Conservation (phyloP, 1,284 basidiomycete species). For the Moesziomyces sp. region DNA sequence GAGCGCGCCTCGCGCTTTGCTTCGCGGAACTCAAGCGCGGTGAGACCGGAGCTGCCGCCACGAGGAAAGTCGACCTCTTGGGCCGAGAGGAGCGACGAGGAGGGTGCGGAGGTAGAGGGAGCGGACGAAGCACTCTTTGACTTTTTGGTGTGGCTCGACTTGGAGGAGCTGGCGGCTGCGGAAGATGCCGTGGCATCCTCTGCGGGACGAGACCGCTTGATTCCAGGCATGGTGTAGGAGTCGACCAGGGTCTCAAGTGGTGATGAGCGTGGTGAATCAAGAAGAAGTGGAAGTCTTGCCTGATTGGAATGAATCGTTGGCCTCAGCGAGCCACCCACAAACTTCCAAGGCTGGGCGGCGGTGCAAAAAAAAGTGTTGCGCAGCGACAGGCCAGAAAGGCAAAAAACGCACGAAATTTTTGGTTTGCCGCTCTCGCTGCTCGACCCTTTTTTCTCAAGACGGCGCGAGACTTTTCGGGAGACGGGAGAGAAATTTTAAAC, state of each 20-base stretch:
- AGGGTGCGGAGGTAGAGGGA: slow-evolving; percentile 12
- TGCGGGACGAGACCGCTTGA: slow-evolving; percentile 45
- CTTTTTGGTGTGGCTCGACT: slow-evolving; percentile 22
- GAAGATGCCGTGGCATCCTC: slow-evolving; percentile 34
- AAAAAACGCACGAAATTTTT: slow-evolving; percentile 28
- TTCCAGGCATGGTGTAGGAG: slow-evolving; percentile 42
- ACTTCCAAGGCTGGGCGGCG: neutral
- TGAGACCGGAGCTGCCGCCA: slow-evolving; percentile 79
- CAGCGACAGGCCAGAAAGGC: neutral
- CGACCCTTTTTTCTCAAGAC: slow-evolving; percentile 3
- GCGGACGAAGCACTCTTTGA: slow-evolving; percentile 15
- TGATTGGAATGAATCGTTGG: slow-evolving; percentile 1
- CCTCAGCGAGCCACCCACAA: neutral
- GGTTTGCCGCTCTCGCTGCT: neutral
- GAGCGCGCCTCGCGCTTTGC: slow-evolving; percentile 83
- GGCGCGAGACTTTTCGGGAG: slow-evolving; percentile 5
- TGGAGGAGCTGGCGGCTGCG: slow-evolving; percentile 35
- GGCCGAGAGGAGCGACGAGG: slow-evolving; percentile 43
- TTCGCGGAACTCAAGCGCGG: slow-evolving; percentile 88
- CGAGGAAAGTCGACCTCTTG: slow-evolving; percentile 85
- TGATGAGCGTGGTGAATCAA: slow-evolving; percentile 3
- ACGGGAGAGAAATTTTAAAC: neutral
- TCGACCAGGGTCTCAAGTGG: neutral
- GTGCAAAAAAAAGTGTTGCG: neutral
- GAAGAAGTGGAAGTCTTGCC: neutral